phyloP scores from a whole-genome alignment of 2,329 filamentous ascomycete species.

The Neonectria hederae region DNA sequence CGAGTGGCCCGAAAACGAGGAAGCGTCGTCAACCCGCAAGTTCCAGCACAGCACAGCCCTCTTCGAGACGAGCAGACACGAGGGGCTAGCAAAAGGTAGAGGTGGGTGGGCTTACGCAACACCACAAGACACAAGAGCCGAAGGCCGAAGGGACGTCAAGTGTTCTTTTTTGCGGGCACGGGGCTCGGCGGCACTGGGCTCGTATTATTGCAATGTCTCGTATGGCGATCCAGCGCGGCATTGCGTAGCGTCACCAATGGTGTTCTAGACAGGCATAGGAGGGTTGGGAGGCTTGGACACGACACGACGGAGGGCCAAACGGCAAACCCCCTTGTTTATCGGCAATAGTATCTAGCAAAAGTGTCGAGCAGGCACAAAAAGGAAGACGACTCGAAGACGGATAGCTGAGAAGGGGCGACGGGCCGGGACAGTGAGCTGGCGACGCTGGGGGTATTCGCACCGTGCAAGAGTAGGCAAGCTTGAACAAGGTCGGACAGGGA shows the following conservation, averaged over 20 bases:
- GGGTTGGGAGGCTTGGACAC: no score
- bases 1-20: constrained; percentile 13
- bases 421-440: background rate
- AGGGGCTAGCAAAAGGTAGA: constrained; percentile 5
- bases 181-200: background rate
- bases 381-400: background rate
- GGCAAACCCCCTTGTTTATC: background rate
- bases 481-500: constrained; percentile 14
- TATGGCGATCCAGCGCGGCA: background rate
- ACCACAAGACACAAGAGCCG: background rate
- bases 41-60: constrained; percentile 17
- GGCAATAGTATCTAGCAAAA: background rate
- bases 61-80: constrained; percentile 14
- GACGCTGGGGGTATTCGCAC: background rate
- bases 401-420: background rate
- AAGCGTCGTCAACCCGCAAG: background rate
- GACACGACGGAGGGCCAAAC: no score
- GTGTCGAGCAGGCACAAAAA: background rate
- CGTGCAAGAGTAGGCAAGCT: background rate
- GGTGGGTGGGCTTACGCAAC: constrained; percentile 23
- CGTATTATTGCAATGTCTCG: constrained; percentile 4
- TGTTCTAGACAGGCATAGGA: background rate
- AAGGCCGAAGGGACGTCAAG: background rate
- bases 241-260: background rate
- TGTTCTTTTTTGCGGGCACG: background rate